phyloP scores from a whole-genome alignment of 768 basidiomycete genomes.

The Serendipita indica region DNA sequence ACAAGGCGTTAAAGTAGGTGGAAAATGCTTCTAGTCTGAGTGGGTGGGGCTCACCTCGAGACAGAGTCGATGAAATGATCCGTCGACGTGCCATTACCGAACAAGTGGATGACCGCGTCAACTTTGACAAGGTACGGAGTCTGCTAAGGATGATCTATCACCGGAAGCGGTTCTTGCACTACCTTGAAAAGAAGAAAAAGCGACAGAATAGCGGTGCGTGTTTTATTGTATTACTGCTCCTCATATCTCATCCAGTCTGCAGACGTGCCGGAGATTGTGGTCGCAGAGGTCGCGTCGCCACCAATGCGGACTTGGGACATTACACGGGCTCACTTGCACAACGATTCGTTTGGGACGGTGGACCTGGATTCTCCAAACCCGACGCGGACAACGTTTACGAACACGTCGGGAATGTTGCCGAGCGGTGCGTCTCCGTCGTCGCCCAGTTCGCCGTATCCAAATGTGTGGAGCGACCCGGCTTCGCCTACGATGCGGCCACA shows the following conservation, averaged over 20 bases:
- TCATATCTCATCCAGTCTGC: background rate
- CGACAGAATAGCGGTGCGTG: background rate
- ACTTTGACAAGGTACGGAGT: conserved; percentile 71
- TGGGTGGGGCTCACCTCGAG: background rate
- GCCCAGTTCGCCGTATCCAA: background rate
- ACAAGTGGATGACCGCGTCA: conserved; percentile 69
- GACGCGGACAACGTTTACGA: background rate
- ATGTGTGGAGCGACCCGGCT: background rate
- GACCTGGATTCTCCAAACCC: background rate
- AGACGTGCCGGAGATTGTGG: conserved; percentile 6
- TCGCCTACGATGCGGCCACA: background rate
- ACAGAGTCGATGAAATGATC: conserved; percentile 69
- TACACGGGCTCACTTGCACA: background rate
- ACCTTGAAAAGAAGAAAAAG: conserved; percentile 28
- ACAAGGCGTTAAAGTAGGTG: conserved; percentile 73
- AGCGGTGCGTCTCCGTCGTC: background rate
- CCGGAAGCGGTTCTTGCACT: conserved; percentile 49
- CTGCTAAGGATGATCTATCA: conserved; percentile 60
- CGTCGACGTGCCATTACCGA: conserved; percentile 59
- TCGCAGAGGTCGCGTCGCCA: background rate
- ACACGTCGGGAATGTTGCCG: background rate
- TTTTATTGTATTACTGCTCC: background rate
- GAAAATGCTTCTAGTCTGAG: background rate
- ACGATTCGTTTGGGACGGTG: background rate
- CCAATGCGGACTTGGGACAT: background rate